Conservation (phyloP, 108 stramenopile species). For the Craspedostauros australis region DNA sequence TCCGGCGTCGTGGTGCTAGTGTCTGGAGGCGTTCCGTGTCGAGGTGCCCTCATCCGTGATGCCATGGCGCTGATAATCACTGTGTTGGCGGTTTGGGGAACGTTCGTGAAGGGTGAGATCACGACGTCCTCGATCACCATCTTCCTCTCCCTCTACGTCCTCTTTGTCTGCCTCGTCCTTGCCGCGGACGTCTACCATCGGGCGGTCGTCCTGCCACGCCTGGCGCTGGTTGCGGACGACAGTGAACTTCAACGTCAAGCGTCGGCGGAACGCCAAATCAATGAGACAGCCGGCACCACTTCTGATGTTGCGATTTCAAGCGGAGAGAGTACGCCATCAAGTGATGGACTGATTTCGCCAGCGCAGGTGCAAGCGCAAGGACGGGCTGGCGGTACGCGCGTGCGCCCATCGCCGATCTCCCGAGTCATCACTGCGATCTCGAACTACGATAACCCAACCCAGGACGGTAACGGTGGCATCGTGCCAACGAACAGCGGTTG, state of each 20-base stretch:
- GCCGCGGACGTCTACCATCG: slow-evolving; percentile 85
- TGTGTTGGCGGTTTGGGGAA: slow-evolving; percentile 47
- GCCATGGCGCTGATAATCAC: slow-evolving; percentile 59
- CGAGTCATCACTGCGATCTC: slow-evolving; percentile 56
- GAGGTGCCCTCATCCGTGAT: slow-evolving; percentile 83
- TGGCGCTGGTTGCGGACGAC: slow-evolving; percentile 20
- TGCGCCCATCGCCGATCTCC: slow-evolving; percentile 22
- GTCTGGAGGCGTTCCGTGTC: slow-evolving; percentile 70
- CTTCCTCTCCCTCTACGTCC: slow-evolving; percentile 55
- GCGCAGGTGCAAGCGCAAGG: too few species aligned
- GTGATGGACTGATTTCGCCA: too few species aligned
- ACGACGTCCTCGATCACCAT: slow-evolving; percentile 47
- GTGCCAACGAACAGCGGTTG: background rate
- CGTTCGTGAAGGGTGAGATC: slow-evolving; percentile 42
- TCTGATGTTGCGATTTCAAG: background rate
- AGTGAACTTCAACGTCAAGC: slow-evolving; percentile 33
- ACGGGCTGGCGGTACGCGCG: background rate
- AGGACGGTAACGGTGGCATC: background rate
- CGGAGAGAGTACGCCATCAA: background rate
- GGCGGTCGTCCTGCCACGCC: slow-evolving; percentile 68
- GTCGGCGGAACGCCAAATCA: background rate
- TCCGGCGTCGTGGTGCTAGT: slow-evolving; percentile 72
- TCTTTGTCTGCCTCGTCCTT: slow-evolving; percentile 71
- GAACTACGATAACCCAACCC: slow-evolving; percentile 62
- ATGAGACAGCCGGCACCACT: background rate